Percentiles rank a stretch among this genome's conserved stretches.
These are phyloP conservation scores for Zelonia costaricensis DNA, from an alignment of 208 protist genomes.

Conservation along the genomic window DNA sequence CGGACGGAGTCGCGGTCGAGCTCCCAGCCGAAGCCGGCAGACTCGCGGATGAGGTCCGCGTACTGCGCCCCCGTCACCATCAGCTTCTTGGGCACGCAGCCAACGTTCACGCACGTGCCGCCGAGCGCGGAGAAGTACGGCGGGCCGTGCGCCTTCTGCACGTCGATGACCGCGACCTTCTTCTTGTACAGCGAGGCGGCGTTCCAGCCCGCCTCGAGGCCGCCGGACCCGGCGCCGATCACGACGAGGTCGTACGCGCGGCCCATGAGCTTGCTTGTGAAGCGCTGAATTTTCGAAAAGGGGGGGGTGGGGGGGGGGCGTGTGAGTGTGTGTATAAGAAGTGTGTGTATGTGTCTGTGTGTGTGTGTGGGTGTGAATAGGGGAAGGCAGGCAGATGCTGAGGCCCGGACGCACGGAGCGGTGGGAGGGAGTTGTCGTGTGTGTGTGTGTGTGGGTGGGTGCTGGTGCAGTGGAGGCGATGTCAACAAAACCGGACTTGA, in stretches of 20 bases:
- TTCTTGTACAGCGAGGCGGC: constrained; percentile 82
- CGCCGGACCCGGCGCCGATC: constrained; percentile 87
- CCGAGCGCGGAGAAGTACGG: constrained; percentile 79
- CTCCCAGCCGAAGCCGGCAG: constrained; percentile 83
- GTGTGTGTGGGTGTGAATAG: not conserved
- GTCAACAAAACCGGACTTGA: too few species aligned
- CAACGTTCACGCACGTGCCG: constrained; percentile 88
- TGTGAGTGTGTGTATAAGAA: not conserved
- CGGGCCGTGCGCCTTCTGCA: constrained; percentile 77
- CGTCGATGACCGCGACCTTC: constrained; percentile 87
- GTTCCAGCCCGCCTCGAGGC: constrained; percentile 87
- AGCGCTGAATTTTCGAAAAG: constrained; percentile 53
- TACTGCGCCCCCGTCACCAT: constrained; percentile 88
- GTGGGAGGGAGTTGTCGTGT: too few species aligned
- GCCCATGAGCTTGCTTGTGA: constrained; percentile 42
- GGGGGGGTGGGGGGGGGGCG: not conserved
- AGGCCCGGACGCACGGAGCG: too few species aligned
- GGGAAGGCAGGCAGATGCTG: constrained; percentile 4
- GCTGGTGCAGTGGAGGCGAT: too few species aligned
- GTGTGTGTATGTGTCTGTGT: not conserved
- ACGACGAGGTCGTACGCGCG: constrained; percentile 90
- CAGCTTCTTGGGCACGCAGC: constrained; percentile 91
- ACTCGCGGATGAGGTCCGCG: constrained; percentile 78
- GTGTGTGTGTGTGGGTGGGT: too few species aligned
- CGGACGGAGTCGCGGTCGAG: constrained; percentile 42